phyloP scores from a whole-genome alignment of 257 asterid species.

The Mentha longifolia region DNA sequence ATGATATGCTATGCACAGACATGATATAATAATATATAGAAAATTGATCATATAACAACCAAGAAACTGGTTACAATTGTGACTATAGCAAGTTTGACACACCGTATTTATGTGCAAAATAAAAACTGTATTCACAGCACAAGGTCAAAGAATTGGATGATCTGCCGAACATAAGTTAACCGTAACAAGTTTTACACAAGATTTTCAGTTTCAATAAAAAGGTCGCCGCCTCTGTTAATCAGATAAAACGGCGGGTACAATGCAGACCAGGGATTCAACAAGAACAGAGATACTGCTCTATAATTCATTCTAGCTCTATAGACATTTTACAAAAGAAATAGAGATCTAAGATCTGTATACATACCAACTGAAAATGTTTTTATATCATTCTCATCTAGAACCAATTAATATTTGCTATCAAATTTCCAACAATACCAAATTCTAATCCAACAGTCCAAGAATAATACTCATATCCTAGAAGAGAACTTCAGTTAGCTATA shows the following conservation, averaged over 20 bases:
- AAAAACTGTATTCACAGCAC: neutral
- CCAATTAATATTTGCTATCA: neutral
- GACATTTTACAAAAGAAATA: neutral
- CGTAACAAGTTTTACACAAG: neutral
- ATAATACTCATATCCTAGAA: too few species aligned
- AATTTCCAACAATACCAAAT: neutral
- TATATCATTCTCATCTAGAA: neutral
- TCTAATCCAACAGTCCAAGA: too few species aligned
- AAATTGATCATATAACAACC: neutral
- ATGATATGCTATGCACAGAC: neutral
- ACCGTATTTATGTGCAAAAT: neutral
- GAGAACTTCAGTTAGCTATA: too few species aligned
- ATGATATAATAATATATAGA: too few species aligned
- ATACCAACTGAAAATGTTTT: neutral
- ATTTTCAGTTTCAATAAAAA: neutral
- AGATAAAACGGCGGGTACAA: neutral
- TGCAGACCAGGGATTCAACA: neutral
- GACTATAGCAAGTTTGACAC: neutral
- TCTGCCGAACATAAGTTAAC: conserved; percentile 10
- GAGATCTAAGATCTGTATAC: neutral
- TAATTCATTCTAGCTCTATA: neutral
- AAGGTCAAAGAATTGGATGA: neutral
- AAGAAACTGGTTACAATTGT: neutral
- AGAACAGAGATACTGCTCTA: neutral
- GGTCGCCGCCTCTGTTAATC: neutral